phyloP scores from a whole-genome alignment of 176 grass and related monocot genomes.

The Phoenix roebelenii region DNA sequence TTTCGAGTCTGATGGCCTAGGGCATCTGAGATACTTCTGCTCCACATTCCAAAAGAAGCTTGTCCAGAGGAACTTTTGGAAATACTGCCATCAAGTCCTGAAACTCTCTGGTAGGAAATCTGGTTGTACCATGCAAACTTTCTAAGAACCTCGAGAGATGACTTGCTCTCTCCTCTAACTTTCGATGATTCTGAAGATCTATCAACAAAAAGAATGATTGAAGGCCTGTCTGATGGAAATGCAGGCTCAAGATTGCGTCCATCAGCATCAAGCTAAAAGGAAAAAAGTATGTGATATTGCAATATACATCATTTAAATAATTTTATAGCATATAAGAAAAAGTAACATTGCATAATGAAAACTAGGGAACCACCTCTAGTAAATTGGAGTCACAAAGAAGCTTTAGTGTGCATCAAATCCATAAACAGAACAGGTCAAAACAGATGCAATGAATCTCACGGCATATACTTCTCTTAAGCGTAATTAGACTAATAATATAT shows the following conservation, averaged over 20 bases:
- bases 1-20: constrained; percentile 23
- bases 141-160: constrained; percentile 54
- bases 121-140: constrained; percentile 61
- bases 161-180: constrained; percentile 77
- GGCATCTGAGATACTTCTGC: constrained; percentile 25
- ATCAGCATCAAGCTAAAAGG: constrained; percentile 55
- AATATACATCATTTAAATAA: constrained; percentile 7
- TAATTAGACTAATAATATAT: too few relatives aligned
- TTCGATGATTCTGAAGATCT: constrained; percentile 53
- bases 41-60: constrained; percentile 32
- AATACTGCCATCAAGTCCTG: constrained; percentile 19
- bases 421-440: too few relatives aligned
- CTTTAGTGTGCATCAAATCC: too few relatives aligned
- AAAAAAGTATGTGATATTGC: constrained; percentile 23
- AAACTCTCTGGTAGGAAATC: constrained; percentile 25
- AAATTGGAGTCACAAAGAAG: too few relatives aligned
- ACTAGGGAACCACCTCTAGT: too few relatives aligned
- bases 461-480: too few relatives aligned
- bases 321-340: too few relatives aligned
- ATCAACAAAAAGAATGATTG: constrained; percentile 79
- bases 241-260: constrained; percentile 32
- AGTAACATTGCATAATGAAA: too few relatives aligned
- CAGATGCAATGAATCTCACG: too few relatives aligned
- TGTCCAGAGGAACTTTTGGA: constrained; percentile 22
- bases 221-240: constrained; percentile 67